A percentile compares a stretch with the other conserved stretches of the same genome.
These are phyloP conservation scores for Fusarium buharicum DNA, from an alignment of 2,329 filamentous ascomycete species.

Conservation along the genomic window DNA sequence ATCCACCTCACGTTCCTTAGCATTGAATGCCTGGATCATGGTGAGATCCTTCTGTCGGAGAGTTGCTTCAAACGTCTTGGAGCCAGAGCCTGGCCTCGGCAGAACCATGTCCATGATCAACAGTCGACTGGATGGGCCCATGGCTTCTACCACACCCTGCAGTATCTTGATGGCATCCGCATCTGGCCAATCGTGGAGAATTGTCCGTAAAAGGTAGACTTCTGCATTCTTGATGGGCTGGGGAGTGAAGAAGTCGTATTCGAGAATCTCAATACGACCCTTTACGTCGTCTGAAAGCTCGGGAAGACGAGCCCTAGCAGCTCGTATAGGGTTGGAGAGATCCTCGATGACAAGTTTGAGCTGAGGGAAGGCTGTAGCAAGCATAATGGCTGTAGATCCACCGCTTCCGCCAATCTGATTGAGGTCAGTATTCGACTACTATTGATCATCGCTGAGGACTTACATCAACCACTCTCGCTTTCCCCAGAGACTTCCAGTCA, in stretches of 20 bases:
- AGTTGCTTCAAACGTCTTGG: slow-evolving; percentile 8
- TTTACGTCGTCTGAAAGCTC: slow-evolving; percentile 35
- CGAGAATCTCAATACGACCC: slow-evolving; percentile 37
- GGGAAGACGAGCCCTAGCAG: slow-evolving; percentile 23
- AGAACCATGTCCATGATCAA: slow-evolving; percentile 41
- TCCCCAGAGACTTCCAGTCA: slow-evolving; percentile 14
- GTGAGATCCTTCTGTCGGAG: slow-evolving; percentile 34
- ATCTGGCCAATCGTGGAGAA: slow-evolving; percentile 52
- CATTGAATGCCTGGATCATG: slow-evolving; percentile 40
- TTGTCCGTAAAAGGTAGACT: slow-evolving; percentile 48
- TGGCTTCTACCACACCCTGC: slow-evolving; percentile 12
- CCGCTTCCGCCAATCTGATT: slow-evolving; percentile 22
- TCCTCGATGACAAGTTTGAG: slow-evolving; percentile 53
- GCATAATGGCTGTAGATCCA: slow-evolving; percentile 18
- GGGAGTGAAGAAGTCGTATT: slow-evolving; percentile 49
- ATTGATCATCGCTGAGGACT: background rate
- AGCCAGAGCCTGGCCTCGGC: slow-evolving; percentile 22
- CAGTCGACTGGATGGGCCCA: slow-evolving; percentile 9
- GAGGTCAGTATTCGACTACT: background rate
- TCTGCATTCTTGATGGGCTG: slow-evolving; percentile 47
- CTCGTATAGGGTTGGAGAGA: slow-evolving; percentile 18
- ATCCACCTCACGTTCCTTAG: slow-evolving; percentile 19
- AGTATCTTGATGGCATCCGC: slow-evolving; percentile 48
- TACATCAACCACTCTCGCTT: slow-evolving; percentile 26
- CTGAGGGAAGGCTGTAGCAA: slow-evolving; percentile 47